Conservation (phyloP, 2,329 filamentous ascomycete species). For the Pseudocercospora macadamiae region DNA sequence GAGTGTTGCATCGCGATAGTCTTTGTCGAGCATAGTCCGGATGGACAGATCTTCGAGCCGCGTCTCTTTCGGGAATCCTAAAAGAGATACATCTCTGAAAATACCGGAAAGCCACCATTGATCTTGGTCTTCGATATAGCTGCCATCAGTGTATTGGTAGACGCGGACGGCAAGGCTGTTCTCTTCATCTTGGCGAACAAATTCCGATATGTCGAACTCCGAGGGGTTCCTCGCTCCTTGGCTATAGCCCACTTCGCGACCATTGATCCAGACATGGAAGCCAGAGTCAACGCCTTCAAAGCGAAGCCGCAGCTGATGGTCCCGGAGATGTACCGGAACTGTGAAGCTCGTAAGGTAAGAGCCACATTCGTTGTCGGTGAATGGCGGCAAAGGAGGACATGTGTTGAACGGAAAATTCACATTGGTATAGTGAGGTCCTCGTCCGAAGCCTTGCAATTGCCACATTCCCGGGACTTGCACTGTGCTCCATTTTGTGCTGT, state of each 20-base stretch:
- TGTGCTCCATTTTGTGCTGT: constrained; percentile 51
- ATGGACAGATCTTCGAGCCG: constrained; percentile 63
- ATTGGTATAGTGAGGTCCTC: constrained; percentile 68
- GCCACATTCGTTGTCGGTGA: constrained; percentile 65
- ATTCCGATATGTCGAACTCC: constrained; percentile 67
- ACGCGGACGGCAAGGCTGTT: constrained; percentile 67
- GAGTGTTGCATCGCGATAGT: constrained; percentile 57
- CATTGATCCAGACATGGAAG: constrained; percentile 71
- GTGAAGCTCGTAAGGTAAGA: constrained; percentile 61
- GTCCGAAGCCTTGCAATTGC: constrained; percentile 70
- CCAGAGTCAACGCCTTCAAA: constrained; percentile 75
- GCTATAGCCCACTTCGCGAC: constrained; percentile 65
- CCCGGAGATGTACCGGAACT: constrained; percentile 52
- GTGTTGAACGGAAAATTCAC: constrained; percentile 62
- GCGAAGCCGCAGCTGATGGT: constrained; percentile 61
- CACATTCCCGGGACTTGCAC: constrained; percentile 62
- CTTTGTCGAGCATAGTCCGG: constrained; percentile 56
- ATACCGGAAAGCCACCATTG: constrained; percentile 50
- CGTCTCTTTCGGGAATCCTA: constrained; percentile 56
- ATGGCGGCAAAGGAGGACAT: constrained; percentile 63
- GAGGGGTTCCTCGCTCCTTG: constrained; percentile 70
- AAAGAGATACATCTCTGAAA: constrained; percentile 67
- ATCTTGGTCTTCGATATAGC: constrained; percentile 65
- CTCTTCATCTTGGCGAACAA: constrained; percentile 48
- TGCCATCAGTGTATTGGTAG: constrained; percentile 70